Base-by-base conservation (phyloP, 1,284 basidiomycete genomes). In the Heliocybe sulcata region DNA sequence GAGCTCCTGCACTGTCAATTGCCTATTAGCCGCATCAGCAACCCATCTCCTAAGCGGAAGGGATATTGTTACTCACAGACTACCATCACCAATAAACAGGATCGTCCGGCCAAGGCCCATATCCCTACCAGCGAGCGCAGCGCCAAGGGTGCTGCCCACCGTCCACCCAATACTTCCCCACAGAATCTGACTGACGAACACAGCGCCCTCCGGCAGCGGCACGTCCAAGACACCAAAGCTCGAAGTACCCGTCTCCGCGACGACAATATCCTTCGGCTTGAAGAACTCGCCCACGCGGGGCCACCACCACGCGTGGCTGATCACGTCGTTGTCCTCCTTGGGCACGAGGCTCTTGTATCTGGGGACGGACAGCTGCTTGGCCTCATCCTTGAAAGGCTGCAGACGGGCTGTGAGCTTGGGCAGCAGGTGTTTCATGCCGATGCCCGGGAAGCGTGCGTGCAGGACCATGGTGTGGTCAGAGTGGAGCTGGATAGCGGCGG, bases 141-240 rank as follows among this genome's bases (percentile, higher is more conserved):
- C 86, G 42, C 92, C 92, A 1, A 93, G 75, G 2, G 81, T 79
- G 38, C 76, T 77, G 67, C 92, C 93, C 45, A 90, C 84, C 16
- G 87, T 83, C 85, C 87, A 95, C 0, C 93, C 93, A 61, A 95
- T 96, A 54, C 83, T 86, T 35, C 91, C 91, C 83, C 89, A 94
- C 3, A 94, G 69, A 42, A 94, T 80, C 70, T 95, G 94, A 57
- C 80, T 82, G 42, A 93, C 64, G 57, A 89, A 83, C 1, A 82
- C 69, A 0, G 83, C 73, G 47, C 81, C 75, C 22, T 81, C 74
- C 0, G 94, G 94, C 20, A 95, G 69, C 26, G 52, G 52, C 20
- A 53, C 38, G 23, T 53, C 52, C 10, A 53, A 14, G 52, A 92
- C 79, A 50, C 90, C 90, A 63, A 92, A 92, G 55, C 76, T 83